Evolutionary conservation across 192 early-diverging fungal genomes (phyloP).

Genomic region (Coemansia sp.): DNA sequence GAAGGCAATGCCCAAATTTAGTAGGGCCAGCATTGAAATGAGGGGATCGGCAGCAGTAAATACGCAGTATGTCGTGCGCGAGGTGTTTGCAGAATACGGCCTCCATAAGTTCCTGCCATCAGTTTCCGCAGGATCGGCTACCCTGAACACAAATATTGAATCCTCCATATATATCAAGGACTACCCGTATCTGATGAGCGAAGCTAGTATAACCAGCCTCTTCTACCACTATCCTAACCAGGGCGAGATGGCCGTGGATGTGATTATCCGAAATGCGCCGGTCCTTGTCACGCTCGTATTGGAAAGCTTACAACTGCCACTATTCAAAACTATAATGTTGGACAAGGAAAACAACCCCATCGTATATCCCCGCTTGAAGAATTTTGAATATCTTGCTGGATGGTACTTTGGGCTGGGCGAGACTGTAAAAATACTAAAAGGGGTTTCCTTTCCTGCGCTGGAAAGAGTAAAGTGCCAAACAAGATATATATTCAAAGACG

Average conservation of each 20-base stretch:
- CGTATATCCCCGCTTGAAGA: neutral
- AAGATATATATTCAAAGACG: neutral
- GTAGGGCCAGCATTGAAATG: neutral
- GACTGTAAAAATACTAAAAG: neutral
- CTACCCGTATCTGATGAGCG: neutral
- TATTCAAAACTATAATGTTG: neutral
- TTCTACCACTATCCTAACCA: neutral
- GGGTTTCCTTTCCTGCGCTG: neutral
- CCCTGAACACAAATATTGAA: neutral
- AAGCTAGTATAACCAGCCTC: neutral
- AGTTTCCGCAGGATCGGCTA: neutral
- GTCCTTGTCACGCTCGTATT: neutral
- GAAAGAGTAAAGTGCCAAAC: neutral
- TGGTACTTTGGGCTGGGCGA: neutral
- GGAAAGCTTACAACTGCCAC: neutral
- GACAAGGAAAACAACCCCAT: neutral
- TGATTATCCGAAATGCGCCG: neutral
- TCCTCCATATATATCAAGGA: neutral
- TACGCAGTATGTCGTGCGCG: neutral
- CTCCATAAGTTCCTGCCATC: neutral
- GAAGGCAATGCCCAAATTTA: neutral
- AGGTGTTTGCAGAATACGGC: neutral
- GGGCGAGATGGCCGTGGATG: neutral
- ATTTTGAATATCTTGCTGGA: neutral
- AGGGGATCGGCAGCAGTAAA: too few species aligned